These are phyloP conservation scores for Cryptococcus floricola DNA, from an alignment of 1,284 basidiomycete genomes.

Conservation along the genomic window DNA sequence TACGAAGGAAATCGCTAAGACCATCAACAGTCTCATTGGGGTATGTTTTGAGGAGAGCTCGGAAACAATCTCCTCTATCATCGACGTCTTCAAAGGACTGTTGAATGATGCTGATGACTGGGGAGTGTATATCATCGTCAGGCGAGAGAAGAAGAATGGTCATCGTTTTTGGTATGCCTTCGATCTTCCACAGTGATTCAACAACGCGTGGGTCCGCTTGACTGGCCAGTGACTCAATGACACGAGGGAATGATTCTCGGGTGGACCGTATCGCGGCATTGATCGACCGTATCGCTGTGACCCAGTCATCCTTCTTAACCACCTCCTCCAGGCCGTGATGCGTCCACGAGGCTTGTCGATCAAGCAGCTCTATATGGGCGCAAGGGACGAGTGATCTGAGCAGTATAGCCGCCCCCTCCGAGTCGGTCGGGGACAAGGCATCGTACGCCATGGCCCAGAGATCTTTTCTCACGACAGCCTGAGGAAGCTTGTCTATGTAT, in stretches of 20 bases:
- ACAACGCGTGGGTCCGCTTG: constrained; percentile 53
- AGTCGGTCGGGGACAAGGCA: constrained; percentile 58
- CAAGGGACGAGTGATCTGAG: constrained; percentile 58
- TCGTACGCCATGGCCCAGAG: constrained; percentile 69
- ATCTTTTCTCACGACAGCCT: constrained; percentile 52
- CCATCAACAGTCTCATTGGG: constrained; percentile 66
- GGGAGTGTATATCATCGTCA: constrained; percentile 64
- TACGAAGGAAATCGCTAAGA: constrained; percentile 61
- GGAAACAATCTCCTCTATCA: constrained; percentile 77
- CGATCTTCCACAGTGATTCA: constrained; percentile 55
- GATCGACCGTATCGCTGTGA: constrained; percentile 48
- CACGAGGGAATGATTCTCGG: constrained; percentile 60
- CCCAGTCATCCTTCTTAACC: constrained; percentile 40
- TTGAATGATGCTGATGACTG: constrained; percentile 69
- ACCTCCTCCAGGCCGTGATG: constrained; percentile 35
- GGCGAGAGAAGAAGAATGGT: constrained; percentile 75
- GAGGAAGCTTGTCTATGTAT: constrained; percentile 24
- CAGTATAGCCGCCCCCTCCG: constrained; percentile 58
- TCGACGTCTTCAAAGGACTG: constrained; percentile 83
- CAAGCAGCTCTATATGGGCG: constrained; percentile 64
- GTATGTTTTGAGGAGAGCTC: constrained; percentile 64
- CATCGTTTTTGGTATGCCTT: constrained; percentile 55
- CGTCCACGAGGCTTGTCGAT: constrained; percentile 41
- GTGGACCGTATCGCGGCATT: constrained; percentile 60
- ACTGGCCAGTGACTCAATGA: constrained; percentile 62